Percentiles rank a stretch among this genome's conserved stretches.
Evolutionary conservation across 176 grass and related monocot species (phyloP).

Genomic region (Eremochloa ophiuroides): DNA sequence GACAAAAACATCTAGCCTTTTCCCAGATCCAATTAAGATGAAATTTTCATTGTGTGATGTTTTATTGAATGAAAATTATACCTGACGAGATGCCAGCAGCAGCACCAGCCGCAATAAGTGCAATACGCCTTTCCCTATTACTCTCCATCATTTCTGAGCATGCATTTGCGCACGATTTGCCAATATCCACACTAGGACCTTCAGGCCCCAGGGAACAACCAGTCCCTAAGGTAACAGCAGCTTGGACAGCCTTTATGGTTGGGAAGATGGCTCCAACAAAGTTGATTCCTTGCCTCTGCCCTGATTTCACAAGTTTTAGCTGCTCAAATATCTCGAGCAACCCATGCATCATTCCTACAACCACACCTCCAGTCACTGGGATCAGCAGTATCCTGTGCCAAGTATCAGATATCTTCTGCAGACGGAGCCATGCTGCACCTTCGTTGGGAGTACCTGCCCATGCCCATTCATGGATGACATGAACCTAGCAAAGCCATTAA

Average conservation of each 20-base stretch:
- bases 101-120: slow-evolving; percentile 89
- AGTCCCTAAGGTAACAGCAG: slow-evolving; percentile 85
- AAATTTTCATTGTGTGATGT: neutral
- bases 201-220: slow-evolving; percentile 90
- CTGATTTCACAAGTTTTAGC: slow-evolving; percentile 52
- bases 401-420: slow-evolving; percentile 83
- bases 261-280: slow-evolving; percentile 77
- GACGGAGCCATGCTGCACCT: slow-evolving; percentile 91
- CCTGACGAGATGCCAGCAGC: slow-evolving; percentile 99
- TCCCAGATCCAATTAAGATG: neutral
- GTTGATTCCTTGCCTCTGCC: slow-evolving; percentile 56
- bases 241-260: slow-evolving; percentile 75
- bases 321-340: slow-evolving; percentile 89
- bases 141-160: slow-evolving; percentile 99
- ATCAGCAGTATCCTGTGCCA: slow-evolving; percentile 97
- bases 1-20: neutral
- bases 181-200: slow-evolving; percentile 96
- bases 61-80: slow-evolving; percentile 32
- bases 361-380: slow-evolving; percentile 84
- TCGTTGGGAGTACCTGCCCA: slow-evolving; percentile 96
- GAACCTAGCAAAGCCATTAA: slow-evolving; percentile 59
- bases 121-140: slow-evolving; percentile 86
- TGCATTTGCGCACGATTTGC: slow-evolving; percentile 88
- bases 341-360: slow-evolving; percentile 98
- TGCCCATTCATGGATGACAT: slow-evolving; percentile 98